Percentiles rank a stretch among this genome's conserved stretches.
phyloP scores from a whole-genome alignment of 2,329 filamentous ascomycete species.

The Malbranchea zuffiana region DNA sequence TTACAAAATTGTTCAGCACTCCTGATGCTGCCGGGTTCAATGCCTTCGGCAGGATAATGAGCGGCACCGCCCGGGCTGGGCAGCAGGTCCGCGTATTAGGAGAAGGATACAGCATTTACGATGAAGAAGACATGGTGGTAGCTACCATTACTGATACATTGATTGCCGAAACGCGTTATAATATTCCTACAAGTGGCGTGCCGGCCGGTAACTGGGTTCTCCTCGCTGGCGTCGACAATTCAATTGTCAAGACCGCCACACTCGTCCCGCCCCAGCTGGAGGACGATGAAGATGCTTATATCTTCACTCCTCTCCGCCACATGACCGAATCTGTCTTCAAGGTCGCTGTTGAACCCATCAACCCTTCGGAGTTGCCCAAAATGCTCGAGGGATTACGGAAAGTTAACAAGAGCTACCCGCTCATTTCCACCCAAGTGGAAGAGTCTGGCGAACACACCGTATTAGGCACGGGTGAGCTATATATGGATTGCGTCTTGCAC shows the following conservation, averaged over 20 bases:
- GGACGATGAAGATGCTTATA: slow-evolving; percentile 83
- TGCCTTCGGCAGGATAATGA: slow-evolving; percentile 83
- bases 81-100: slow-evolving; percentile 82
- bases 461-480: slow-evolving; percentile 91
- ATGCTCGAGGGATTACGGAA: slow-evolving; percentile 96
- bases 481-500: slow-evolving; percentile 98
- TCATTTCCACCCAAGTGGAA: slow-evolving; percentile 93
- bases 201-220: slow-evolving; percentile 90
- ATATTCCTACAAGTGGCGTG: slow-evolving; percentile 79
- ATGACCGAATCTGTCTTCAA: slow-evolving; percentile 98
- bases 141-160: slow-evolving; percentile 77
- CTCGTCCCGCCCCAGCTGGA: slow-evolving; percentile 70
- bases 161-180: slow-evolving; percentile 87
- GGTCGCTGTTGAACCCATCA: slow-evolving; percentile 94
- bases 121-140: slow-evolving; percentile 92
- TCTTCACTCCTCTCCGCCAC: slow-evolving; percentile 85
- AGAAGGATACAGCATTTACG: slow-evolving; percentile 89
- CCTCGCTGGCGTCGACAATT: slow-evolving; percentile 90
- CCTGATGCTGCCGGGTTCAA: slow-evolving; percentile 84
- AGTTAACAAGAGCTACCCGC: slow-evolving; percentile 94
- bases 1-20: slow-evolving; percentile 88
- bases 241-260: slow-evolving; percentile 94
- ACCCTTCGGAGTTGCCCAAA: slow-evolving; percentile 93
- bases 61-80: slow-evolving; percentile 73
- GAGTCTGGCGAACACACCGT: slow-evolving; percentile 95